Percentiles rank a stretch among this genome's conserved stretches.
These are phyloP conservation scores for Erodium texanum DNA, from an alignment of 441 rosid species.

Conservation along the genomic window DNA sequence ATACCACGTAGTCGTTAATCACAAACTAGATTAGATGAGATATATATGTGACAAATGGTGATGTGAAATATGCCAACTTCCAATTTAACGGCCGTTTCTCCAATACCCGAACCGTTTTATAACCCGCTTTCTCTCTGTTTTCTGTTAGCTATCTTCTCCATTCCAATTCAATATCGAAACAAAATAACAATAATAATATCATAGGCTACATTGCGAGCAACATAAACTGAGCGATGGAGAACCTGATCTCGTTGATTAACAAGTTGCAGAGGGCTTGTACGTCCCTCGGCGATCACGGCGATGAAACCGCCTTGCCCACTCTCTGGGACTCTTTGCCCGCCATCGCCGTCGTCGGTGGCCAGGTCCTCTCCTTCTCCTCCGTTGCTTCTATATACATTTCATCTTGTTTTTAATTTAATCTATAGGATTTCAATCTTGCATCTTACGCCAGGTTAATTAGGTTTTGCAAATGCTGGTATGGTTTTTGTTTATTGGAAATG, in stretches of 20 bases:
- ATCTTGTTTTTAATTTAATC: background rate
- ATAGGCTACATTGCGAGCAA: too few relatives aligned
- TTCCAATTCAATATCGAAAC: too few relatives aligned
- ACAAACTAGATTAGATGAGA: too few relatives aligned
- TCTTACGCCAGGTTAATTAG: background rate
- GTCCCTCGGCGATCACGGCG: constrained; percentile 91
- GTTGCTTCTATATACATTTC: background rate
- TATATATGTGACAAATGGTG: too few relatives aligned
- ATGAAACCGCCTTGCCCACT: constrained; percentile 85
- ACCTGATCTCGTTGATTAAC: constrained; percentile 69
- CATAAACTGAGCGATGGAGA: too few relatives aligned
- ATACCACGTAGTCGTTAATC: too few relatives aligned
- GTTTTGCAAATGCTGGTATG: background rate
- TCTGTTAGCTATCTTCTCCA: too few relatives aligned
- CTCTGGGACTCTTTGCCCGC: constrained; percentile 94
- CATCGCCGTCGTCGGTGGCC: constrained; percentile 96
- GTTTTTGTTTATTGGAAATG: background rate
- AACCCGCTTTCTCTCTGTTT: too few relatives aligned
- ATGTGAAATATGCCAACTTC: too few relatives aligned
- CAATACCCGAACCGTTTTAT: too few relatives aligned
- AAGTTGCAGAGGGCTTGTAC: constrained; percentile 89
- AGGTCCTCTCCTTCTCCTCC: constrained; percentile 32
- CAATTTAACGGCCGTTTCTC: too few relatives aligned
- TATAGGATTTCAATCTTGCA: background rate
- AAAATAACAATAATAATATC: too few relatives aligned